Evolutionary conservation across 2,329 filamentous ascomycete species (phyloP), one percentile per base, ranked within the genome.

Genomic region (Nothophaeocryptopus gaeumannii): DNA sequence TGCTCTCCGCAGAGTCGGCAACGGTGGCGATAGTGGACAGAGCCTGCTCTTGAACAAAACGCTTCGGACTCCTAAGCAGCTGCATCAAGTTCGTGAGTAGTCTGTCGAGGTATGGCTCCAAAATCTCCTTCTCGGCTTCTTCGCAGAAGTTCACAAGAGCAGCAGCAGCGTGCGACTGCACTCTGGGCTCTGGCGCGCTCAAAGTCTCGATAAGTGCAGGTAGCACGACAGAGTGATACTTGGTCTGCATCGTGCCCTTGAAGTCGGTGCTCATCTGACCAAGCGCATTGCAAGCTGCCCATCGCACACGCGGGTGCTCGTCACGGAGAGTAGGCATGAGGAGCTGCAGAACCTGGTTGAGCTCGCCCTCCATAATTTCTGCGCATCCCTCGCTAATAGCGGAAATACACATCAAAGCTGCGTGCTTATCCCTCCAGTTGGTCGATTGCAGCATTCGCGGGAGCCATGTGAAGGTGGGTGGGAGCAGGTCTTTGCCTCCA

Each of bases 261-360:
- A 99, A 99, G 67, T 99, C 93, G 30, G 93, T 99, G 74, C 92
- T 97, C 93, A 99, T 99, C 72, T 99, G 93, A 26, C 93, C 93
- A n/a, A 99, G 80, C 36, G 93, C 93, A 67, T 99, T 97, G 76
- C 93, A 99, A 31, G 91, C 93, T 45, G 93, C 93, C 85, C 95
- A 99, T 63, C 92, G 86, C 47, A 99, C 93, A 66, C 93, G 88
- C 35, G 93, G 88, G 67, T 99, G 93, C 34, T 87, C 81, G 66
- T 99, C 92, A 62, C 86, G 84, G 32, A 99, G 79, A 32, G 92
- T 88, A 12, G 93, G 93, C 42, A 96, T 83, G n/a, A 99, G 92
- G 48, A 99, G 79, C 58, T 95, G 89, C 40, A 99, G 79, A 15
- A 99, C 92, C 67, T 96, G 91, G 69, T 90, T 89, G 3, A 99